A percentile compares a stretch with the other conserved stretches of the same genome.
Evolutionary conservation across 495 filamentous ascomycete genomes (phyloP).

Genomic region (Lepidopterella palustris): DNA sequence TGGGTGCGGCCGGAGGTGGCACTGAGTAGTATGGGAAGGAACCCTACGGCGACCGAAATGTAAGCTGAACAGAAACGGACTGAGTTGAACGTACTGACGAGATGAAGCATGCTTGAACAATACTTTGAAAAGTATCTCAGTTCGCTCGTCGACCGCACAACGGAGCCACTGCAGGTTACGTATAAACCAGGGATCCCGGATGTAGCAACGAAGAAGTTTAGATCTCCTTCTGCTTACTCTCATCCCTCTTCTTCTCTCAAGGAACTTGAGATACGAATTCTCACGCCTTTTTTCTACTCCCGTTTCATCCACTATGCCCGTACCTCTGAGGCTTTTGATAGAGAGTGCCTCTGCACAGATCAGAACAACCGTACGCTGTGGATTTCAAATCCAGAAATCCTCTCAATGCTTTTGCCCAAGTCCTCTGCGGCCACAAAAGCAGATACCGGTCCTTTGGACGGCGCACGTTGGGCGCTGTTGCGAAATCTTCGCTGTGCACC

Average conservation of each 20-base stretch:
- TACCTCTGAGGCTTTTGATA: slow-evolving; percentile 45
- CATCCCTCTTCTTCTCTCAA: slow-evolving; percentile 4
- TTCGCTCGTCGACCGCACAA: slow-evolving; percentile 40
- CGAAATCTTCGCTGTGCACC: slow-evolving; percentile 31
- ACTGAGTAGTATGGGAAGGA: slow-evolving; percentile 44
- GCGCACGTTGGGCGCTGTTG: slow-evolving; percentile 27
- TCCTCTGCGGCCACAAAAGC: not conserved
- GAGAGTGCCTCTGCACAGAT: slow-evolving; percentile 38
- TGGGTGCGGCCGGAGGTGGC: slow-evolving; percentile 54
- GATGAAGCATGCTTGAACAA: slow-evolving; percentile 40
- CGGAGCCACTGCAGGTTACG: slow-evolving; percentile 39
- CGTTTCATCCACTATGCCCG: slow-evolving; percentile 49
- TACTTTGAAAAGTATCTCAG: slow-evolving; percentile 49
- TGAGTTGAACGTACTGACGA: not conserved
- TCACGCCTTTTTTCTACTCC: slow-evolving; percentile 56
- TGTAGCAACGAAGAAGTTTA: slow-evolving; percentile 10
- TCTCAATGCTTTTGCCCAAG: slow-evolving; percentile 31
- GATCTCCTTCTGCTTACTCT: not conserved
- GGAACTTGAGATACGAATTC: slow-evolving; percentile 45
- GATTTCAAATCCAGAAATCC: slow-evolving; percentile 42
- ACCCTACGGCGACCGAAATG: slow-evolving; percentile 41
- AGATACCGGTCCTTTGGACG: slow-evolving; percentile 11
- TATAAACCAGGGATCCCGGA: slow-evolving; percentile 45
- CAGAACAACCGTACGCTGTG: slow-evolving; percentile 47
- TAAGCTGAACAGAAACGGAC: not conserved